Percentiles rank a stretch among this genome's conserved stretches.
These are phyloP conservation scores for Andrographis paniculata DNA, from an alignment of 305 asterid species.

Conservation along the genomic window DNA sequence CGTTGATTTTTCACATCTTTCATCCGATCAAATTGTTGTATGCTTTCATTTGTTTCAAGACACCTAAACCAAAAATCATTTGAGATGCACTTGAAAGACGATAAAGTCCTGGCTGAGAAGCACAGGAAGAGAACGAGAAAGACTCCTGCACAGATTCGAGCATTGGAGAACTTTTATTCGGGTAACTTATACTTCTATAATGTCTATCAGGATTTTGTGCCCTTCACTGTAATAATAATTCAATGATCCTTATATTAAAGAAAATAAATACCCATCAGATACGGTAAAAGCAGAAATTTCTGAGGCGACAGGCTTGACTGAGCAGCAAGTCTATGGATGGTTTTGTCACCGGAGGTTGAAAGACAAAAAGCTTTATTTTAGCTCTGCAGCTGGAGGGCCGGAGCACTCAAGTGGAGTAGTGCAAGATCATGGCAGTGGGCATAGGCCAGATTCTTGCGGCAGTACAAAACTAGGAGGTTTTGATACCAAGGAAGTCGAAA, in stretches of 20 bases:
- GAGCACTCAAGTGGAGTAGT: constrained; percentile 56
- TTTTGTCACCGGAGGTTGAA: constrained; percentile 85
- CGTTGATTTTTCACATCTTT: constrained; percentile 9
- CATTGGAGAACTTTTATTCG: constrained; percentile 48
- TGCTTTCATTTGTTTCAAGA: constrained; percentile 12
- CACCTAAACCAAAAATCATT: constrained; percentile 25
- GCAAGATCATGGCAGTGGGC: constrained; percentile 71
- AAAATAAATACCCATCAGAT: no score
- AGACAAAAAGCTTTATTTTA: constrained; percentile 66
- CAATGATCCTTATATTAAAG: no score
- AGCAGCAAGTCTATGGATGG: constrained; percentile 84
- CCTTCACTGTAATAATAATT: no score
- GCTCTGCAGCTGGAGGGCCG: constrained; percentile 35
- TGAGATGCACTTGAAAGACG: constrained; percentile 49
- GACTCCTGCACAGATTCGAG: constrained; percentile 61
- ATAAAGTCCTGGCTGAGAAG: constrained; percentile 43
- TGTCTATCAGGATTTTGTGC: no score
- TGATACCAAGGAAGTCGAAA: no score
- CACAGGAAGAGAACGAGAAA: constrained; percentile 60
- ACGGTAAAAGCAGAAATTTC: constrained; percentile 33
- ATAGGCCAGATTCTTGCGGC: constrained; percentile 77
- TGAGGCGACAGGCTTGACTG: constrained; percentile 67
- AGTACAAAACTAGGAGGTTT: constrained; percentile 65
- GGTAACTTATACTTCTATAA: constrained; percentile 26
- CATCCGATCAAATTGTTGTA: constrained; percentile 13